A percentile compares a stretch with the other conserved stretches of the same genome.
phyloP scores from a whole-genome alignment of 2,329 filamentous ascomycete genomes.

The Epichloe bromicola region DNA sequence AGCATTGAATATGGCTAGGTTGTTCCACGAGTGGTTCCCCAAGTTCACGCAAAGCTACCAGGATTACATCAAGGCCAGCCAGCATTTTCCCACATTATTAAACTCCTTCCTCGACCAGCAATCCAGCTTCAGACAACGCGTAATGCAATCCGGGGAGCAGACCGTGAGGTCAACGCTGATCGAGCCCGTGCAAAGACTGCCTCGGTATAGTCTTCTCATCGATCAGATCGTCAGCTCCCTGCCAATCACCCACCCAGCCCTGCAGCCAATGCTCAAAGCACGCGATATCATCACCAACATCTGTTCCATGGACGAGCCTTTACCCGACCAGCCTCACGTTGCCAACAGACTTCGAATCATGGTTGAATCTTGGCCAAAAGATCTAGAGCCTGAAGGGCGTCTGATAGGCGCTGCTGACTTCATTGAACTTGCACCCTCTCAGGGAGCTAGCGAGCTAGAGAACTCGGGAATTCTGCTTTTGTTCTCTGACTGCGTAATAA shows the following conservation, averaged over 20 bases:
- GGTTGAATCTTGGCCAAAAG: slow-evolving; percentile 62
- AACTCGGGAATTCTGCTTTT: slow-evolving; percentile 63
- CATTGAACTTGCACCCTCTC: slow-evolving; percentile 59
- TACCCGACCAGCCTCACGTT: slow-evolving; percentile 57
- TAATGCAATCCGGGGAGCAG: slow-evolving; percentile 81
- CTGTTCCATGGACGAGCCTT: slow-evolving; percentile 73
- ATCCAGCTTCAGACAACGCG: slow-evolving; percentile 68
- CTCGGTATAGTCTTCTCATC: slow-evolving; percentile 89
- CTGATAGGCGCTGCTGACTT: slow-evolving; percentile 74
- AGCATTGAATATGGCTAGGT: slow-evolving; percentile 61
- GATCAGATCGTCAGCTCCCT: slow-evolving; percentile 86
- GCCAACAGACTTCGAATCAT: slow-evolving; percentile 63
- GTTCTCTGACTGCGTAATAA: slow-evolving; percentile 69
- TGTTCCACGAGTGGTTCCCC: slow-evolving; percentile 85
- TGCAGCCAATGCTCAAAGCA: slow-evolving; percentile 73
- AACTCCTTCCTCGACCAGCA: slow-evolving; percentile 67
- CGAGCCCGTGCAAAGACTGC: slow-evolving; percentile 87
- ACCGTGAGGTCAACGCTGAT: slow-evolving; percentile 82
- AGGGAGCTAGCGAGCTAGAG: slow-evolving; percentile 28
- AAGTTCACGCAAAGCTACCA: slow-evolving; percentile 84
- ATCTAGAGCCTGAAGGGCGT: slow-evolving; percentile 61
- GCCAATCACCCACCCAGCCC: slow-evolving; percentile 72
- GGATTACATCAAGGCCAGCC: slow-evolving; percentile 84
- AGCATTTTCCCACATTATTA: slow-evolving; percentile 71
- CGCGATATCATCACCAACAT: slow-evolving; percentile 93